These are phyloP conservation scores for Dipodascopsis uninucleata DNA, from an alignment of 805 yeast genomes.

Conservation along the genomic window DNA sequence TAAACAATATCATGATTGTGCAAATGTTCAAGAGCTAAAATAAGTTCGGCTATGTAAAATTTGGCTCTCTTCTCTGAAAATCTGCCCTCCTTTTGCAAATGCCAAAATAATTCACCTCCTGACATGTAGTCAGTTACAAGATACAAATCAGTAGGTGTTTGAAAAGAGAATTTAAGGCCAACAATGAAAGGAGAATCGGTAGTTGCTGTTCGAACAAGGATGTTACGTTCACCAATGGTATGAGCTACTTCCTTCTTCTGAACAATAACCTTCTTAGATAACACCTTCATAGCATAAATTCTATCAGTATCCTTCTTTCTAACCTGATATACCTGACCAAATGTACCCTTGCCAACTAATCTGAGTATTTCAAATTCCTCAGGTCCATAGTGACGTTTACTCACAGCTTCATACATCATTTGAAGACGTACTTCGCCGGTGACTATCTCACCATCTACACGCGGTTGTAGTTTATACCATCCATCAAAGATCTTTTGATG, in stretches of 20 bases:
- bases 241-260: conserved; percentile 97
- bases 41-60: conserved; percentile 94
- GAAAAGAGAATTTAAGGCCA: conserved; percentile 92
- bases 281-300: conserved; percentile 95
- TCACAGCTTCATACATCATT: conserved; percentile 65
- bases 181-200: conserved; percentile 91
- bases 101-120: conserved; percentile 97
- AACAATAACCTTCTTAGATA: conserved; percentile 90
- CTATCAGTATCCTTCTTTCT: conserved; percentile 83
- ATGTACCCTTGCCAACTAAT: conserved; percentile 91
- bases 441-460: conserved; percentile 71
- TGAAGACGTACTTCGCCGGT: conserved; percentile 73
- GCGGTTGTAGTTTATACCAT: conserved; percentile 73
- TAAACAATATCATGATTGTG: conserved; percentile 95
- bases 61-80: conserved; percentile 91
- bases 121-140: conserved; percentile 96
- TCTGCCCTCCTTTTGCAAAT: conserved; percentile 92
- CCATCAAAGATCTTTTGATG: conserved; percentile 47
- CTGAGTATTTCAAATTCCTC: conserved; percentile 90
- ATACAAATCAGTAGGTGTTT: conserved; percentile 88
- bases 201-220: conserved; percentile 85
- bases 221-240: conserved; percentile 95
- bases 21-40: conserved; percentile 86
- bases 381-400: conserved; percentile 82
- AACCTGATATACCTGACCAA: conserved; percentile 97